Conservation (phyloP, 2,329 filamentous ascomycete species). For the Hortaea werneckii region DNA sequence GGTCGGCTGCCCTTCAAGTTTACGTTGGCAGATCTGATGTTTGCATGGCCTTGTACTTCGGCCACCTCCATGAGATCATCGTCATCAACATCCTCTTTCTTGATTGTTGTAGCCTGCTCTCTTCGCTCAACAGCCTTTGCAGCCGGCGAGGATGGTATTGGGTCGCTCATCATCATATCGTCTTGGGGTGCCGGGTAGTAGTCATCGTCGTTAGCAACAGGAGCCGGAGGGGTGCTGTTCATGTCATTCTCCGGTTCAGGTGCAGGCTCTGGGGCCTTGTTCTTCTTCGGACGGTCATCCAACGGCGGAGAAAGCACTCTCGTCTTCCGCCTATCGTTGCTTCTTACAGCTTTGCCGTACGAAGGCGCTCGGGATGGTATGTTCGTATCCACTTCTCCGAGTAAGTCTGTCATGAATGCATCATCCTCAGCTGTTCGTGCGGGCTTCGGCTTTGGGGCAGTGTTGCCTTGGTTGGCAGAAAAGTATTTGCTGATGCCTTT, state of each 20-base stretch:
- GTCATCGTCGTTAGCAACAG: slow-evolving; percentile 36
- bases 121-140: slow-evolving; percentile 29
- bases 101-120: slow-evolving; percentile 57
- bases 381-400: slow-evolving; percentile 82
- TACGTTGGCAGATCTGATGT: slow-evolving; percentile 58
- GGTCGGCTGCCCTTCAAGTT: slow-evolving; percentile 77
- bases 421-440: slow-evolving; percentile 60
- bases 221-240: slow-evolving; percentile 8
- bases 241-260: slow-evolving; percentile 9
- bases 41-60: slow-evolving; percentile 55
- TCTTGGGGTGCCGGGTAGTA: slow-evolving; percentile 45
- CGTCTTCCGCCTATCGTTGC: slow-evolving; percentile 65
- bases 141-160: slow-evolving; percentile 67
- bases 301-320: slow-evolving; percentile 69
- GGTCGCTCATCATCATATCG: slow-evolving; percentile 69
- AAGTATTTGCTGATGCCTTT: slow-evolving; percentile 94
- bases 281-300: slow-evolving; percentile 36
- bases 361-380: slow-evolving; percentile 46
- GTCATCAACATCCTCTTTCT: slow-evolving; percentile 57
- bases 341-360: slow-evolving; percentile 55
- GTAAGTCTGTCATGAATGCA: slow-evolving; percentile 72
- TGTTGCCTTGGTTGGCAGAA: slow-evolving; percentile 57
- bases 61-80: slow-evolving; percentile 79
- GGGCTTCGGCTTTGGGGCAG: slow-evolving; percentile 64
- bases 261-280: background rate